phyloP scores from a whole-genome alignment of 1,284 basidiomycete genomes.

The Rhodotorula sp. region DNA sequence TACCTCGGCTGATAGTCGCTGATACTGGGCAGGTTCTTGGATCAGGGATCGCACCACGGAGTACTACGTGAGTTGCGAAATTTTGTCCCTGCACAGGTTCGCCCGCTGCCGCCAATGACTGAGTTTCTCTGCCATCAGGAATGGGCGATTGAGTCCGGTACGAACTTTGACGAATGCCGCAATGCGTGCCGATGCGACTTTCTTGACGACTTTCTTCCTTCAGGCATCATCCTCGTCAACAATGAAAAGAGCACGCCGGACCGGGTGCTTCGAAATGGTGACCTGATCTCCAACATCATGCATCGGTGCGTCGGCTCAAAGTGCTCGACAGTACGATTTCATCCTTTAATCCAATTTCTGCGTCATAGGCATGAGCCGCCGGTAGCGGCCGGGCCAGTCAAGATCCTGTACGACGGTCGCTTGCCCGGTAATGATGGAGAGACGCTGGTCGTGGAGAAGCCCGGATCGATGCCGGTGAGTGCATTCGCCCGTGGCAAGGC shows the following conservation, averaged over 20 bases:
- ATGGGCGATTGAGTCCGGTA: slow-evolving; percentile 39
- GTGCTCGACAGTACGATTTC: background rate
- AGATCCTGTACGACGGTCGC: slow-evolving; percentile 60
- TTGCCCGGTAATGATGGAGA: slow-evolving; percentile 40
- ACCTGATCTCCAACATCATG: slow-evolving; percentile 50
- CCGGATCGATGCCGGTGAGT: slow-evolving; percentile 68
- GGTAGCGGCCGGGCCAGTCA: slow-evolving; percentile 79
- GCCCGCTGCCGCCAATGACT: background rate
- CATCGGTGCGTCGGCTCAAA: slow-evolving; percentile 32
- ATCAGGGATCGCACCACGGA: slow-evolving; percentile 50
- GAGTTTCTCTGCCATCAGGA: slow-evolving; percentile 5
- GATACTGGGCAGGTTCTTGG: slow-evolving; percentile 26
- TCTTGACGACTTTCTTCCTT: slow-evolving; percentile 46
- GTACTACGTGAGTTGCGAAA: slow-evolving; percentile 46
- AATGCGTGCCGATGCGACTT: background rate
- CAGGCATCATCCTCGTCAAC: slow-evolving; percentile 93
- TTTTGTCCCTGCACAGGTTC: too few species aligned
- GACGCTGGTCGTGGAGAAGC: slow-evolving; percentile 84
- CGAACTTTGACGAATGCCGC: background rate
- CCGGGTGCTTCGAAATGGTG: slow-evolving; percentile 78
- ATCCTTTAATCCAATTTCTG: background rate
- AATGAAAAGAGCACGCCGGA: slow-evolving; percentile 75
- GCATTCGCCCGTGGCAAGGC: background rate
- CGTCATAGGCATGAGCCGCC: slow-evolving; percentile 84
- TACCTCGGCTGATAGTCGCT: slow-evolving; percentile 11